Conservation (phyloP, 208 protist genomes). For the Dictyostelium gargantuum region DNA sequence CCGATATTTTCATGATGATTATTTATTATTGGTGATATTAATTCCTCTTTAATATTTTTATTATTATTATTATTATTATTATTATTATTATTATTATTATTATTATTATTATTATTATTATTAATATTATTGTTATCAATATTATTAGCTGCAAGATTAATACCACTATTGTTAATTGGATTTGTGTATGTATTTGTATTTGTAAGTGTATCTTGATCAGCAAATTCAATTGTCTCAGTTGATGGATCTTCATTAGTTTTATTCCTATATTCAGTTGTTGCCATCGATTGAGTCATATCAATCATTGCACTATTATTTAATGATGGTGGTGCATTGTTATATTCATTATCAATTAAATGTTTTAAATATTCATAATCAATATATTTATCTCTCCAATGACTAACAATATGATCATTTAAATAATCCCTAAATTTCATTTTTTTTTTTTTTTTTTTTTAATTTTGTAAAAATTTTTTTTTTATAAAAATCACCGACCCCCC, state of each 20-base stretch:
- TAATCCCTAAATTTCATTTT: not conserved
- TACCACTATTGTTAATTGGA: too few species aligned
- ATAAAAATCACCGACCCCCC: too few species aligned
- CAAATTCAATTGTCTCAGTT: not conserved
- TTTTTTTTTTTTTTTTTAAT: not conserved
- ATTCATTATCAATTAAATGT: not conserved
- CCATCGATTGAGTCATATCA: not conserved
- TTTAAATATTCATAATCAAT: conserved; percentile 64
- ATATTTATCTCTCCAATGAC: conserved; percentile 58
- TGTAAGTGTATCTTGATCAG: not conserved
- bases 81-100: not conserved
- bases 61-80: too few species aligned
- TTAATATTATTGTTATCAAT: too few species aligned
- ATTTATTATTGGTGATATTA: too few species aligned
- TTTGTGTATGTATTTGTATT: not conserved
- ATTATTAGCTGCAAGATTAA: too few species aligned
- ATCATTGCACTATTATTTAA: not conserved
- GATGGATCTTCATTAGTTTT: too few species aligned
- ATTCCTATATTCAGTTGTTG: too few species aligned
- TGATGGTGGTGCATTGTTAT: not conserved
- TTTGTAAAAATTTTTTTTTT: too few species aligned
- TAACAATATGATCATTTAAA: not conserved
- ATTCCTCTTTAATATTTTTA: too few species aligned
- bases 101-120: not conserved
- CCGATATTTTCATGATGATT: too few species aligned